Evolutionary conservation across 1,284 basidiomycete species (phyloP), one percentile per base, ranked within the genome.

Genomic region (Xerocomus minutiporus): DNA sequence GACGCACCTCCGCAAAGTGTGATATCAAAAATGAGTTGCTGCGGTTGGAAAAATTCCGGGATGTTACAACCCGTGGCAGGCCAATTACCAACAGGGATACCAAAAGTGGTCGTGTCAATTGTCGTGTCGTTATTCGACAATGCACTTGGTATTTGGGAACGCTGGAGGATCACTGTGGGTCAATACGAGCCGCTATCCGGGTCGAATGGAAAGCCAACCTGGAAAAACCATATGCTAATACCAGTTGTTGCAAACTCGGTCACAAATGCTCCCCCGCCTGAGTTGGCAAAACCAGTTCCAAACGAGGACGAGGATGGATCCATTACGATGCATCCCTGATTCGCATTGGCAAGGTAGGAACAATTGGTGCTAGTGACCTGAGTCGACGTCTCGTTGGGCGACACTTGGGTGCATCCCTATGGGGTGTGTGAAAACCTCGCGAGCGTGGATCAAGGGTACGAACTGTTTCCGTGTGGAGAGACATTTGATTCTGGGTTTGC

Each of bases 151-250:
- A 92, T 75, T 42, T 75, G 71, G 6, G 76, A 66, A 36, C 88
- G 80, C 72, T 81, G 53, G 7, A 47, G 41, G 50, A 41, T 26
- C 40, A 45, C 20, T 20, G 20, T 20, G 23, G 23, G 50, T 63
- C 41, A 53, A 38, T 9, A 31, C 25, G 17, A 39, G 5, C 35
- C n/a, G 25, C 23, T 5, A 1, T 25, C 42, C 11, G 43, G 25
- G 36, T 36, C 34, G 25, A 39, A 36, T 12, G 38, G 41, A 29
- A 4, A 31, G 72, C 76, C 55, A 55, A 81, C 79, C 40, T 76
- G 69, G 69, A 88, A 85, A 73, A 88, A 90, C 90, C 89, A 92
- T 48, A 91, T 77, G 8, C 79, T 83, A 31, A 88, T 81, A 15
- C 83, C 86, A 44, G 62, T 73, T 20, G 75, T 69, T 1, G 85